Conservation (phyloP, 2,329 filamentous ascomycete genomes). For the Aspergillus terreus region DNA sequence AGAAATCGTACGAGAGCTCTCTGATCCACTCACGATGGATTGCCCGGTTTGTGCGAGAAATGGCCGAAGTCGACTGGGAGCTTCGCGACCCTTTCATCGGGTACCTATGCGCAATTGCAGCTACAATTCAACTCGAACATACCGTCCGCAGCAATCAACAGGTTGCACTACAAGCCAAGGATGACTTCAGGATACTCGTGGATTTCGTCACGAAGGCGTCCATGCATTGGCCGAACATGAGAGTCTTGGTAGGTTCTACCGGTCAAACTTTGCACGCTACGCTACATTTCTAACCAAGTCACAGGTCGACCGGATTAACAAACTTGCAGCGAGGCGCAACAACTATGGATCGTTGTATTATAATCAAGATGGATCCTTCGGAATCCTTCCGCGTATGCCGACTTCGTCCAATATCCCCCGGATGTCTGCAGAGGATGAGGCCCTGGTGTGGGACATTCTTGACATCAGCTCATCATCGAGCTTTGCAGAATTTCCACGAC, state of each 20-base stretch:
- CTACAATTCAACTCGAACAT: constrained; percentile 26
- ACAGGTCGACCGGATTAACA: constrained; percentile 17
- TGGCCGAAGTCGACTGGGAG: constrained; percentile 19
- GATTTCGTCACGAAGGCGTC: constrained; percentile 20
- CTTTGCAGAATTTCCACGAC: background rate
- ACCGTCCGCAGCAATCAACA: constrained; percentile 22
- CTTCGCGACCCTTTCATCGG: constrained; percentile 24
- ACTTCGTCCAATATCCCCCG: constrained; percentile 21
- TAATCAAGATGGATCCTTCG: constrained; percentile 22
- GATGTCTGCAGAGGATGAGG: constrained; percentile 22
- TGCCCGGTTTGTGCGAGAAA: constrained; percentile 21
- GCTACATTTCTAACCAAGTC: background rate
- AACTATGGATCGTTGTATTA: constrained; percentile 23
- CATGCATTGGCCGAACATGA: constrained; percentile 19
- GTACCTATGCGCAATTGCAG: constrained; percentile 25
- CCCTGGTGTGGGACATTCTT: constrained; percentile 24
- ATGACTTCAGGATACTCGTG: constrained; percentile 20
- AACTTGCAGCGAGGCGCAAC: constrained; percentile 19
- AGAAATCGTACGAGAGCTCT: constrained; percentile 26
- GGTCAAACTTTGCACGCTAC: too few relatives aligned
- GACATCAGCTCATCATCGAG: constrained; percentile 18
- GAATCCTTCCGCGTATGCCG: constrained; percentile 21
- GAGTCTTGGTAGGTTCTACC: constrained; percentile 13
- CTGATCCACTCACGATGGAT: constrained; percentile 27
- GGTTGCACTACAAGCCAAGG: constrained; percentile 20